Base-by-base conservation (phyloP, 2,329 filamentous ascomycete genomes). In the Dothistroma pini region DNA sequence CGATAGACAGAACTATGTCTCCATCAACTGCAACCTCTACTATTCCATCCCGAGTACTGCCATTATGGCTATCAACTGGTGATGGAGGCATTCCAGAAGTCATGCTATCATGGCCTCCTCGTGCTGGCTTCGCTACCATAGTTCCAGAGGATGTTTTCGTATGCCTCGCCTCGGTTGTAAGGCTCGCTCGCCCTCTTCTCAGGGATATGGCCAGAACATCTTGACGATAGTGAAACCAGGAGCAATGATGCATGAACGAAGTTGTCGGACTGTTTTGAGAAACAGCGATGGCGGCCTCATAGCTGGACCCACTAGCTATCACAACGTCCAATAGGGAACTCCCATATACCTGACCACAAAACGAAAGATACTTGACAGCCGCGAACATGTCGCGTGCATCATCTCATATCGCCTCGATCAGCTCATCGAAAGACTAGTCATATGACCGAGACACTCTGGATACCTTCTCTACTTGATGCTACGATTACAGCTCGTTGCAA, bases 1-100 rank as follows among this genome's bases (percentile, higher is more conserved):
- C 81, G 38, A 91, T 82, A 63, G 86, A 81, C 14, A 92, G 80
- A 34, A 91, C 72, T 21, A 91, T 74, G 69, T 91, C 86, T 38
- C 89, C 89, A 16, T 77, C 75, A 4, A 79, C 66, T 22, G 81
- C 81, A 54, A 91, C 82, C 34, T 80, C 76, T 49, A 85, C 72
- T 57, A 85, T 61, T 2, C 31, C 51, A 6, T 53, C 51, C 5
- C 6, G 31, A 10, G 5, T 12, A 11, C 31, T 34, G 10, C 44
- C 29, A 14, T 19, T 29, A 22, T 52, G 57, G 31, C 57, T 34
- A n/a, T 54, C 32, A n/a, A 44, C 34, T 22, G 57, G 14, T 14
- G 38, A 35, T 14, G 48, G 9, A n/a, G 48, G 29, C 19, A 9
- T 29, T 4, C 3, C 21, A 51, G 48, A n/a, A 35, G 31, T 35